Base-by-base conservation (phyloP, 371 early-diverging fungal species). In the Mortierella sp. region DNA sequence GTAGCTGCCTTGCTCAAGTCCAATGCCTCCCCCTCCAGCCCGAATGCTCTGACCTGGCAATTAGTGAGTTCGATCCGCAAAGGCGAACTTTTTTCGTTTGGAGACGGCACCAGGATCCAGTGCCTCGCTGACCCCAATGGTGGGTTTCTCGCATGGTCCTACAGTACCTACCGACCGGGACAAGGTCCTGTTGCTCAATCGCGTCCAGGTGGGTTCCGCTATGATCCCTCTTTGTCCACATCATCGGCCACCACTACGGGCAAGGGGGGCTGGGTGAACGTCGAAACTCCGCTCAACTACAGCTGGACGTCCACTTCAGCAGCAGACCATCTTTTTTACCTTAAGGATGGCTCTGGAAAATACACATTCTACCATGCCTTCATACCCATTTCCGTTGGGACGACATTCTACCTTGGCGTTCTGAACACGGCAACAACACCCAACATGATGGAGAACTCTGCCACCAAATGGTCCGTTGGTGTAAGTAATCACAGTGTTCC, bases 161-260 rank as follows among this genome's bases (percentile, higher is more conserved):
- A 60, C 42, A 8, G 42, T 1, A 19, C 50, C 15, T 4, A 51
- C 30, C 39, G 19, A 19, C 51, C 30, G 15, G 60, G 24, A 24
- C 11, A 17, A 21, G 34, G 24, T 17, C 2, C 34, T 12, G 41
- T 11, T 14, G 24, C 46, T 3, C 21, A 12, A 17, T 11, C 46
- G n/a, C 51, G 61, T 32, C 61, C 61, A 44, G 61, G 61, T 21
- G 61, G 61, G 19, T 23, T 60, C 61, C 51, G 51, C 23, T 60
- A 60, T 28, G 61, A 60, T 32, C 61, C 61, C 9, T 4, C 30
- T 9, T 32, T 46, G 17, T 1, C 61, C 12, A 47, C 51, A 9
- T 7, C 61, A 1, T 52, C 52, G 6, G 30, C 42, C 21, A 60
- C 43, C 17, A 43, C 61, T 2, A 60, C 53, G 7, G 61, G 61